Base-by-base conservation (phyloP, 345 rosid genomes). In the Salix koriyanagi region DNA sequence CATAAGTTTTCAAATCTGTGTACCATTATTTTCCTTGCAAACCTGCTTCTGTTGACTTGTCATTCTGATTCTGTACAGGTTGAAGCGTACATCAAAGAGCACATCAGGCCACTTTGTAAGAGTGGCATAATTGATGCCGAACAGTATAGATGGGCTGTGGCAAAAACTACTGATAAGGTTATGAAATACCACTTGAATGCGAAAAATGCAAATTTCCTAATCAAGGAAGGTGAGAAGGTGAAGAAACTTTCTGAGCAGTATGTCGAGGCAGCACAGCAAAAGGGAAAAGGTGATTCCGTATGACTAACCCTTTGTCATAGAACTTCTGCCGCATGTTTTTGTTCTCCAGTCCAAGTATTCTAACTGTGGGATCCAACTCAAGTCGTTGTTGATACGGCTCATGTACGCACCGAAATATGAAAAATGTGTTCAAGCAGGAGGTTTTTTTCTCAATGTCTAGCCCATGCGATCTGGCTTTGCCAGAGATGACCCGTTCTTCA, bases 181-280 rank as follows among this genome's bases (percentile, higher is more conserved):
- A 93, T 92, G 99, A 96, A 88, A 83, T 92, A 90, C 84, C 99
- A 96, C 86, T 69, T 74, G 74, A 89, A 90, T 75, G 92, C 96
- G 39, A 93, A 92, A 82, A 93, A 85, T 76, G 98, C 99, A 16
- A 92, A 83, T 76, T 93, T 96, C 83, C 87, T 94, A 68, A 89
- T 96, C 73, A 94, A 91, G 90, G 99, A 94, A 88, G 99, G 95
- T 37, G 99, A 94, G 83, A 94, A 92, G 85, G 97, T 94, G 77
- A 96, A 94, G 90, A 94, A 90, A 83, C 97, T 94, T 6, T 97
- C 99, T 1, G 96, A 93, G 85, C 96, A 96, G 80, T 96, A 96
- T 26, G 87, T 89, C 8, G 97, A 96, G 83, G 81, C 97, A 28
- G 89, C 97, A 12, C 95, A 86, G 73, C 85, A 86, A 70, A 87